Conservation (phyloP, 495 filamentous ascomycete species). For the Hypoxylon fragiforme region DNA sequence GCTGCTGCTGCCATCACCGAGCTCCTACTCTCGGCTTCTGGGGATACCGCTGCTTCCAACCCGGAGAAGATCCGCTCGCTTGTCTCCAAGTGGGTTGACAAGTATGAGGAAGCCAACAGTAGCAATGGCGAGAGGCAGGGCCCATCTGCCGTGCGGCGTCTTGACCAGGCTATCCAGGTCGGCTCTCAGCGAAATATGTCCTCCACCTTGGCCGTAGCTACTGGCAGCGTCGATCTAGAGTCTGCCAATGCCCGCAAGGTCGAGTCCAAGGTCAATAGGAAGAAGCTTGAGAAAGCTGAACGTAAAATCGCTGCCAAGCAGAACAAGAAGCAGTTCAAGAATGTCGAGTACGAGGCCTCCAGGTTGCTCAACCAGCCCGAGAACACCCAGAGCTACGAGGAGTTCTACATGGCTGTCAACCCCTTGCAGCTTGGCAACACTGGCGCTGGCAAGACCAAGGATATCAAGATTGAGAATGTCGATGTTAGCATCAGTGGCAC, state of each 20-base stretch:
- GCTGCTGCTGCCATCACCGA: slow-evolving; percentile 82
- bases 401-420: slow-evolving; percentile 99
- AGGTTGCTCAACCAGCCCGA: slow-evolving; percentile 80
- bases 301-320: slow-evolving; percentile 98
- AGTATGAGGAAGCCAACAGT: slow-evolving; percentile 74
- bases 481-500: slow-evolving; percentile 90
- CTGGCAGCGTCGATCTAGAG: slow-evolving; percentile 85
- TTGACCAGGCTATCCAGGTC: slow-evolving; percentile 96
- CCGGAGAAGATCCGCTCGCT: slow-evolving; percentile 76
- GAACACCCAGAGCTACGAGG: slow-evolving; percentile 92
- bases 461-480: slow-evolving; percentile 96
- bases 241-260: slow-evolving; percentile 90
- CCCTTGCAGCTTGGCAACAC: slow-evolving; percentile 82
- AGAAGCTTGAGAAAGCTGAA: slow-evolving; percentile 99
- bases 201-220: slow-evolving; percentile 86
- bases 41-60: slow-evolving; percentile 67
- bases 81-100: slow-evolving; percentile 88
- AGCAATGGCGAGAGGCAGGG: slow-evolving; percentile 55
- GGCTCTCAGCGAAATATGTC: slow-evolving; percentile 93
- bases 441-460: slow-evolving; percentile 85
- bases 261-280: slow-evolving; percentile 94
- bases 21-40: slow-evolving; percentile 87
- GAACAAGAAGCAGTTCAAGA: slow-evolving; percentile 97
- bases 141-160: slow-evolving; percentile 77
- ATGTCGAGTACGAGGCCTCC: slow-evolving; percentile 95